Conservation (phyloP, 805 yeast species). For the Scheffersomyces lignosus region DNA sequence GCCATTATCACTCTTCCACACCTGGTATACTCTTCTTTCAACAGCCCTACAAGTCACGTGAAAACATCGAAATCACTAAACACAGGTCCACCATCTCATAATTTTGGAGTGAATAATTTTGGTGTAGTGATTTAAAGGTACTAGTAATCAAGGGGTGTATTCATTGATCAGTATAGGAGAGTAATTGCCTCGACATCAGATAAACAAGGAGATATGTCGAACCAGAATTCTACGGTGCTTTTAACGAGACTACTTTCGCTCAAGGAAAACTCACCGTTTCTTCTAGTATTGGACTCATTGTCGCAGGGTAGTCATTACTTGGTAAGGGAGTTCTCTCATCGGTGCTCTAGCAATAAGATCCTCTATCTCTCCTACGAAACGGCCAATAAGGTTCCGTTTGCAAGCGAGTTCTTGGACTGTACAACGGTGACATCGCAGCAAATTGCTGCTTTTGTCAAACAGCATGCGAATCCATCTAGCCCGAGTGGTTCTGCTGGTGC, state of each 20-base stretch:
- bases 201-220: no score
- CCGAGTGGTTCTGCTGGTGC: constrained; percentile 10
- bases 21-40: no score
- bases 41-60: no score
- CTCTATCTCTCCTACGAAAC: constrained; percentile 73
- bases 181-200: no score
- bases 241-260: constrained; percentile 65
- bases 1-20: no score
- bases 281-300: constrained; percentile 68
- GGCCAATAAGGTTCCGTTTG: constrained; percentile 48
- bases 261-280: constrained; percentile 73
- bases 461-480: constrained; percentile 11
- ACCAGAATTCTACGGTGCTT: constrained; percentile 47
- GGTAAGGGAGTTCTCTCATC: constrained; percentile 56
- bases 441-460: constrained; percentile 22
- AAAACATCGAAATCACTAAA: no score
- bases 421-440: constrained; percentile 14
- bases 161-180: no score
- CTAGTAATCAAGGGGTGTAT: no score
- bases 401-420: constrained; percentile 51
- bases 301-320: constrained; percentile 63
- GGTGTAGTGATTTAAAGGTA: no score
- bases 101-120: no score
- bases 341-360: constrained; percentile 36
- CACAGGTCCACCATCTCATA: no score